These are phyloP conservation scores for Dichotomopilus funicola DNA, from an alignment of 2,329 filamentous ascomycete genomes.

Conservation along the genomic window DNA sequence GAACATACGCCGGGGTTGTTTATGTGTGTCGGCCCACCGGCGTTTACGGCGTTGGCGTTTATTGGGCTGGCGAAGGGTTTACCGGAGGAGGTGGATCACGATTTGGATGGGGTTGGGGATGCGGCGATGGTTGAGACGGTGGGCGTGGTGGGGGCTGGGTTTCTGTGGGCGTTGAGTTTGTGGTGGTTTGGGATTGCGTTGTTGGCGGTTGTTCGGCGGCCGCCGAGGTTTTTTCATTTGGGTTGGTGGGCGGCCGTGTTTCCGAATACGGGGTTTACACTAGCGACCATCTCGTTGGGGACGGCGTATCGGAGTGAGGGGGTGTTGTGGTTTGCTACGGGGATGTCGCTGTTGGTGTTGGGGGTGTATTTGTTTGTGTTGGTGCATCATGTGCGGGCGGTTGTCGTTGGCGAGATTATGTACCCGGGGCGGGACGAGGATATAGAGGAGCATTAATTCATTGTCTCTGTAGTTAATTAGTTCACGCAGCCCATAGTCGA, in stretches of 20 bases:
- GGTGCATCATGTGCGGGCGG: slow-evolving; percentile 39
- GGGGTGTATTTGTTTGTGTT: slow-evolving; percentile 39
- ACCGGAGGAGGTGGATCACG: slow-evolving; percentile 40
- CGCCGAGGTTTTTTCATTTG: slow-evolving; percentile 48
- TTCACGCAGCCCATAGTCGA: too few species aligned
- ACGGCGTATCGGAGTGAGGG: slow-evolving; percentile 40
- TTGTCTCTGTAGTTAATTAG: background rate
- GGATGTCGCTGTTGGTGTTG: slow-evolving; percentile 42
- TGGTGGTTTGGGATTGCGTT: slow-evolving; percentile 47
- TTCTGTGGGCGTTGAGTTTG: slow-evolving; percentile 31
- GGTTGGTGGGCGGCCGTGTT: slow-evolving; percentile 61
- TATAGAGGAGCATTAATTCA: slow-evolving; percentile 37
- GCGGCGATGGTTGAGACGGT: slow-evolving; percentile 39
- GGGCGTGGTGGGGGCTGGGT: slow-evolving; percentile 38
- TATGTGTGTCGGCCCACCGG: slow-evolving; percentile 69
- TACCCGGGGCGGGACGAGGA: slow-evolving; percentile 50
- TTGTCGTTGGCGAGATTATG: slow-evolving; percentile 48
- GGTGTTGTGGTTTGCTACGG: slow-evolving; percentile 43
- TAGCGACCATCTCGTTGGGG: slow-evolving; percentile 50
- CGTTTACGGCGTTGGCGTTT: slow-evolving; percentile 64
- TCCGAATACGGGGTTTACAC: slow-evolving; percentile 53
- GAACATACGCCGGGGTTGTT: slow-evolving; percentile 65
- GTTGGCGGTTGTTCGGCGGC: slow-evolving; percentile 39
- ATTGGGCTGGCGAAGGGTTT: slow-evolving; percentile 59
- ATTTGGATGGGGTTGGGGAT: slow-evolving; percentile 39